These are phyloP conservation scores for Boletus fagicola DNA, from an alignment of 768 basidiomycete species.

Conservation along the genomic window DNA sequence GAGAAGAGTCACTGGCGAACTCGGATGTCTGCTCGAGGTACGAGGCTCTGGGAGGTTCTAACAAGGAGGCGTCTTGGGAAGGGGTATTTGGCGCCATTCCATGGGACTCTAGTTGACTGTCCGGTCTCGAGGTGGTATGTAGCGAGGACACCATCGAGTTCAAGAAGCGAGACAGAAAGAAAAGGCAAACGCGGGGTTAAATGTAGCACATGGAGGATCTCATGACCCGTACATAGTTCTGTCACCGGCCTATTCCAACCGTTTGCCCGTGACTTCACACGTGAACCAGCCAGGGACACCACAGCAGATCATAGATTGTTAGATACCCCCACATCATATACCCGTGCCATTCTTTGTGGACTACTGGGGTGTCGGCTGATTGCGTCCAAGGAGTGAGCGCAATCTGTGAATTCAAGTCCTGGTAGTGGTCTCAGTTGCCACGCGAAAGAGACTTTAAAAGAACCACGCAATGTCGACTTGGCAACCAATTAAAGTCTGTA, in stretches of 20 bases:
- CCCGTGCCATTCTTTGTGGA: not conserved
- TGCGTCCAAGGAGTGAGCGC: not conserved
- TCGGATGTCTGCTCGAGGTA: conserved; percentile 27
- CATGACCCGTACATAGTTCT: not conserved
- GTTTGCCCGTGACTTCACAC: conserved; percentile 4
- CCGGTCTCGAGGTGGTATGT: conserved; percentile 19
- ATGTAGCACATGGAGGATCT: not conserved
- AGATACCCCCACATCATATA: not conserved
- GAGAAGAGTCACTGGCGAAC: conserved; percentile 16
- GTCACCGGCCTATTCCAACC: not conserved
- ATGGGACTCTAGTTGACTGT: conserved; percentile 17
- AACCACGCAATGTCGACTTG: not conserved
- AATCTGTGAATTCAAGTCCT: not conserved
- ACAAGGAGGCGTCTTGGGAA: not conserved
- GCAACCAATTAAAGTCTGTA: not conserved
- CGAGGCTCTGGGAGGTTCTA: conserved; percentile 26
- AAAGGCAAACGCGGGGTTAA: not conserved
- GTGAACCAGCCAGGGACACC: not conserved
- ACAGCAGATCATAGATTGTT: not conserved
- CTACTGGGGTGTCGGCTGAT: not conserved
- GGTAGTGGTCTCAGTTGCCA: not conserved
- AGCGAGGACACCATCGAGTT: conserved; percentile 2
- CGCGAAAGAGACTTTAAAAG: not conserved
- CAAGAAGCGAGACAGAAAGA: not conserved
- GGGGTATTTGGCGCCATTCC: conserved; percentile 12